Conservation (phyloP, 2,329 filamentous ascomycete species). For the Sarocladiaceae sp. region DNA sequence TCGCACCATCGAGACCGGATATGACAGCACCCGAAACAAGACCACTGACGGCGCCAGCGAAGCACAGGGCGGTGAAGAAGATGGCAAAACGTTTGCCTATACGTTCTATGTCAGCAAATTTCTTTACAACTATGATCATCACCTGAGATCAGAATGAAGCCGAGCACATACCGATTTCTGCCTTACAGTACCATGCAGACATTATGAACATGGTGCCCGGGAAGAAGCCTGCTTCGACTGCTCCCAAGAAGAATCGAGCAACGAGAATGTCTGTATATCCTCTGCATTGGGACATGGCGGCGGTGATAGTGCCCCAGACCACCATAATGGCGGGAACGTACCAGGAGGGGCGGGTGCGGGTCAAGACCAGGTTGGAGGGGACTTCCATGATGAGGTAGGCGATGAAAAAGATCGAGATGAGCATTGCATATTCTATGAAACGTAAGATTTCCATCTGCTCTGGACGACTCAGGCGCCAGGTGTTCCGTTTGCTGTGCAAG, state of each 20-base stretch:
- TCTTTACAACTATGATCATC: too few relatives aligned
- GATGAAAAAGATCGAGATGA: slow-evolving; percentile 48
- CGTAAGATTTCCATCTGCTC: background rate
- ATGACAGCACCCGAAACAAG: slow-evolving; percentile 56
- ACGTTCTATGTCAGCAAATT: background rate
- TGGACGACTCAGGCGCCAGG: background rate
- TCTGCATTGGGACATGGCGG: slow-evolving; percentile 41
- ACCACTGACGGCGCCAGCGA: slow-evolving; percentile 60
- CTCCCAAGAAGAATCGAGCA: slow-evolving; percentile 39
- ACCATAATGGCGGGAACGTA: slow-evolving; percentile 45
- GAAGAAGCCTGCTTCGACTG: slow-evolving; percentile 44
- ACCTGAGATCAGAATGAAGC: background rate
- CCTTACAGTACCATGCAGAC: slow-evolving; percentile 50
- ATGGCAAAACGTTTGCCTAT: slow-evolving; percentile 46
- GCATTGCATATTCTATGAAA: slow-evolving; percentile 39
- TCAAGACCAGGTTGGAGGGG: slow-evolving; percentile 47
- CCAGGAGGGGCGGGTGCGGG: slow-evolving; percentile 39
- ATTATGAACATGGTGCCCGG: slow-evolving; percentile 46
- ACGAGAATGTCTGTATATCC: slow-evolving; percentile 41
- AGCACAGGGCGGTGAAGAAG: slow-evolving; percentile 49
- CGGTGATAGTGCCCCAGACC: slow-evolving; percentile 32
- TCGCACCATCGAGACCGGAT: slow-evolving; percentile 46
- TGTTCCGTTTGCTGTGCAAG: background rate
- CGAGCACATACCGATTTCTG: slow-evolving; percentile 32
- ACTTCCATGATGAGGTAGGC: slow-evolving; percentile 47